Evolutionary conservation across 139 green algal genomes (phyloP), one percentile per base, ranked within the genome.

Genomic region (Limnomonas spitsbergensis): DNA sequence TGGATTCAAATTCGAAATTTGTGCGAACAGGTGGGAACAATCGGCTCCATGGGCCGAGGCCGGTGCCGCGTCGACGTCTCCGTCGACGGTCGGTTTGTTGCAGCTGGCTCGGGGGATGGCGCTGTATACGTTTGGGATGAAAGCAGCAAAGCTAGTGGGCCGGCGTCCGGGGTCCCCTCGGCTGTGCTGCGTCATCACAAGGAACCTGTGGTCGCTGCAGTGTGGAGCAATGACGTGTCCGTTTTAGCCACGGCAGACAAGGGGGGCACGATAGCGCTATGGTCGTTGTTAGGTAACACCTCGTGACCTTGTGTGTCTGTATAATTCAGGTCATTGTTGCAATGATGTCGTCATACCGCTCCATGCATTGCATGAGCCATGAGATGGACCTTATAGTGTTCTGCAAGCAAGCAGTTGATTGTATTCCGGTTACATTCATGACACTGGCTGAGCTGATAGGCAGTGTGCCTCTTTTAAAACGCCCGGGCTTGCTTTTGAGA

Each of bases 121-220:
- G 29, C 2, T 4, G 36, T 81, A 31, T 81, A 70, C 40, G 76
- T 81, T 24, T 81, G 76, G 76, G 76, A 81, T 39, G 27, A 69
- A 14, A 31, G 38, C 32, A 4, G 72, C 31, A n/a, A 4, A 42
- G 2, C 52, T 7, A 39, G 38, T 53, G 61, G 2, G 61, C 34
- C 38, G 24, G 3, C 4, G 9, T 40, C 1, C 24, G 32, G 38
- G 3, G 2, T n/a, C 26, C 73, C 73, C 4, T 53, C 47, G 2
- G 34, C 38, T 2, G 39, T 70, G 66, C 66, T 75, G 2, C 56
- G 3, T 24, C 40, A 69, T 37, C 76, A 83, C 42, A 87, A 84
- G 83, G 83, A 87, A 9, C 69, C 61, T 39, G 83, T 79, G 38
- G 83, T 84, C 40, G 83, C 83, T 6, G 70, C 72, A 6, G 83